phyloP scores from a whole-genome alignment of 352 stramenopile genomes.

The Phytopythium boreale region DNA sequence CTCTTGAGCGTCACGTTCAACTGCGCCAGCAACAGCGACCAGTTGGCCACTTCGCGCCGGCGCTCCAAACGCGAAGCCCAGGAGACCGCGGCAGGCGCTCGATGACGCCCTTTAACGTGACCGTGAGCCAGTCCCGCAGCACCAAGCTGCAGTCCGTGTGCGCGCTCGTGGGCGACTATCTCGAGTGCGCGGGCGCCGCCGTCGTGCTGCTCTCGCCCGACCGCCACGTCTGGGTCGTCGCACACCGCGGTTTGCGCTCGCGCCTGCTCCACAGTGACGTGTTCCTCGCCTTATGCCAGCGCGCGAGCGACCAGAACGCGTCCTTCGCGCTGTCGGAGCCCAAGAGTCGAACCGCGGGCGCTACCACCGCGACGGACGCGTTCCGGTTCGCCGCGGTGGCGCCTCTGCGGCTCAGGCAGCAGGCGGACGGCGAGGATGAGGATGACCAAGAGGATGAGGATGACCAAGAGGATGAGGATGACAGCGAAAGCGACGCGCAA shows the following conservation, averaged over 20 bases:
- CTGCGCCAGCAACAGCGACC: background rate
- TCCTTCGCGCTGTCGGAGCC: slow-evolving; percentile 46
- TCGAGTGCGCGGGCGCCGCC: slow-evolving; percentile 62
- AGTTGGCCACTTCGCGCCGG: slow-evolving; percentile 5
- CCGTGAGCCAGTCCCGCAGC: slow-evolving; percentile 71
- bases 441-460: background rate
- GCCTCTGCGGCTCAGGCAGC: slow-evolving; percentile 26
- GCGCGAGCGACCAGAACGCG: slow-evolving; percentile 34
- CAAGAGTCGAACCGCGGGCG: slow-evolving; percentile 10
- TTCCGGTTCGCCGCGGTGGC: slow-evolving; percentile 68
- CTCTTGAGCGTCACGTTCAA: background rate
- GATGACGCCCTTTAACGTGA: slow-evolving; percentile 20
- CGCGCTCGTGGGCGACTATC: slow-evolving; percentile 61
- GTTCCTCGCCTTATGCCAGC: slow-evolving; percentile 57
- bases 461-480: background rate
- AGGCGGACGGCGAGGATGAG: slow-evolving; percentile 7
- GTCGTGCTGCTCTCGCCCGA: slow-evolving; percentile 58
- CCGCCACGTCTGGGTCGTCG: slow-evolving; percentile 62
- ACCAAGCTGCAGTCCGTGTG: slow-evolving; percentile 72
- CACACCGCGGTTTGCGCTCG: slow-evolving; percentile 48
- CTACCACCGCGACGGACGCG: slow-evolving; percentile 8
- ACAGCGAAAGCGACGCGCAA: background rate
- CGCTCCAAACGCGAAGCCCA: background rate
- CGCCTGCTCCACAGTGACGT: slow-evolving; percentile 51
- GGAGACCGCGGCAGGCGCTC: background rate